phyloP scores from a whole-genome alignment of 2,329 filamentous ascomycete species.

The Corinectria fuckeliana region DNA sequence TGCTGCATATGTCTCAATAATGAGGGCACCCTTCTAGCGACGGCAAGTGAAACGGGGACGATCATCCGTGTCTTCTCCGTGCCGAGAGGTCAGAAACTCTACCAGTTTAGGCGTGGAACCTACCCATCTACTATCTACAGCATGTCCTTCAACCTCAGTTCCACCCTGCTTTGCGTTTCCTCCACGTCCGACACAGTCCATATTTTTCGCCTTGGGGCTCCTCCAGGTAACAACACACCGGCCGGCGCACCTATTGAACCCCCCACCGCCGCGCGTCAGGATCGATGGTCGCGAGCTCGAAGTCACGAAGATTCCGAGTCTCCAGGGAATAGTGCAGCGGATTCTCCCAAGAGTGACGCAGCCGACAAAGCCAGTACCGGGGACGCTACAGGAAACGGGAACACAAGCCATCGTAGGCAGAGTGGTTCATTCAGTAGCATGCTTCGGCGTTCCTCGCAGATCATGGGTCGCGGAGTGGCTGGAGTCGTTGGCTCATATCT shows the following conservation, averaged over 20 bases:
- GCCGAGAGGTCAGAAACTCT: conserved; percentile 89
- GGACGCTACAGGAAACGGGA: conserved; percentile 35
- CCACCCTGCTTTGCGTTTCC: conserved; percentile 91
- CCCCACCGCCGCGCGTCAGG: conserved; percentile 50
- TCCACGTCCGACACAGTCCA: conserved; percentile 97
- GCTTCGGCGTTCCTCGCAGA: conserved; percentile 91
- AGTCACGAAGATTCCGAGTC: conserved; percentile 57
- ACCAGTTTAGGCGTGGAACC: conserved; percentile 93
- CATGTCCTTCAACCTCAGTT: conserved; percentile 98
- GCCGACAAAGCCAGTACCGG: conserved; percentile 46
- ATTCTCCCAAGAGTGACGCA: conserved; percentile 59
- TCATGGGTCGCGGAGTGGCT: conserved; percentile 87
- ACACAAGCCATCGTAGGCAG: conserved; percentile 51
- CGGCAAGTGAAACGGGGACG: conserved; percentile 95
- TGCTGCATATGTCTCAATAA: conserved; percentile 91
- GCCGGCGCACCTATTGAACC: conserved; percentile 46
- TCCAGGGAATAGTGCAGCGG: conserved; percentile 53
- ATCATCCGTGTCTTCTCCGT: conserved; percentile 96
- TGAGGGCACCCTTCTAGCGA: conserved; percentile 89
- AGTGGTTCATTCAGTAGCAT: conserved; percentile 89
- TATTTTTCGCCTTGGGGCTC: conserved; percentile 80
- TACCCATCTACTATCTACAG: conserved; percentile 96
- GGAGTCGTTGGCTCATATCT: conserved; percentile 91
- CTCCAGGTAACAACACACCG: conserved; percentile 48
- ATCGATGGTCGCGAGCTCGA: conserved; percentile 60